Evolutionary conservation across 148 eudicot genomes (phyloP).

Genomic region (Persicaria tinctoria): DNA sequence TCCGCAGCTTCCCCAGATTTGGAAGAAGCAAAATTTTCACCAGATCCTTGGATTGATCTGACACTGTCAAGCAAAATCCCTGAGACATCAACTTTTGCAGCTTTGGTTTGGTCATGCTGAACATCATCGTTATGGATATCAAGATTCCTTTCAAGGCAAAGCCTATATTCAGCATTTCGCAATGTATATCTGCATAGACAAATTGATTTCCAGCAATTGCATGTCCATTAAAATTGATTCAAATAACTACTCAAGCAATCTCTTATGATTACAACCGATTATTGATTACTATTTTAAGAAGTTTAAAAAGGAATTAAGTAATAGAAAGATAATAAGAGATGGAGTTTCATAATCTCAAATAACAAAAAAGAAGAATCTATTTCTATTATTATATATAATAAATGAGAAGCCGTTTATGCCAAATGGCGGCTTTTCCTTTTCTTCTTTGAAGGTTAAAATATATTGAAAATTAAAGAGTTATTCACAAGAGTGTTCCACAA

Average conservation of each 20-base stretch:
- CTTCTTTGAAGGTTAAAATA: too few relatives aligned
- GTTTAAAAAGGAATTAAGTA: neutral
- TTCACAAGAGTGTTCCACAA: too few relatives aligned
- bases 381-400: too few relatives aligned
- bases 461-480: too few relatives aligned
- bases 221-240: neutral
- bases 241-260: neutral
- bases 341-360: neutral
- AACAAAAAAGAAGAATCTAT: too few relatives aligned
- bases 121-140: conserved; percentile 44
- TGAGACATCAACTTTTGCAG: conserved; percentile 37
- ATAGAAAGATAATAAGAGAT: conserved; percentile 12
- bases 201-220: neutral
- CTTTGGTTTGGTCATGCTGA: conserved; percentile 36
- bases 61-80: conserved; percentile 43
- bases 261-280: neutral
- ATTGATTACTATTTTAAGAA: neutral
- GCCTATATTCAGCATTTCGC: conserved; percentile 93
- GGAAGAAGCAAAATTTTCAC: conserved; percentile 30
- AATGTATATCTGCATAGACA: conserved; percentile 66
- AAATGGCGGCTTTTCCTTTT: too few relatives aligned
- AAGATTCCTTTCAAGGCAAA: conserved; percentile 83
- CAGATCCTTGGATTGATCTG: conserved; percentile 24
- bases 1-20: conserved; percentile 30
- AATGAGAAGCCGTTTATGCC: too few relatives aligned